A percentile compares a stretch with the other conserved stretches of the same genome.
These are phyloP conservation scores for Hyaloscypha bicolor DNA, from an alignment of 495 filamentous ascomycete genomes.

Conservation along the genomic window DNA sequence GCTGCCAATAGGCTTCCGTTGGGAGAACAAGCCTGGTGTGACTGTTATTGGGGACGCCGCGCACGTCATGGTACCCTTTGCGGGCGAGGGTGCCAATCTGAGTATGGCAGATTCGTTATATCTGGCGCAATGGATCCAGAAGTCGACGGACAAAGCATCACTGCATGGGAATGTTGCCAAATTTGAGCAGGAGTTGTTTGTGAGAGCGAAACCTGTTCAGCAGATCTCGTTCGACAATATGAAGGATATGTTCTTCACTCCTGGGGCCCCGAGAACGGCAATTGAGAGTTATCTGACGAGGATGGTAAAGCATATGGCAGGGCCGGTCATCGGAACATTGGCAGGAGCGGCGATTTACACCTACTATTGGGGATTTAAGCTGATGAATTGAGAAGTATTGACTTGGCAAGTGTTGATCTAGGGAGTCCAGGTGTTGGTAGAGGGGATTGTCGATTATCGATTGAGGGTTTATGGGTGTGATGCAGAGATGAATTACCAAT, in stretches of 20 bases:
- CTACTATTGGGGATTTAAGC: neutral
- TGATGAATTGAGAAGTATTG: neutral
- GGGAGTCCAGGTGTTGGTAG: no score
- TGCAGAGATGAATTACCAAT: no score
- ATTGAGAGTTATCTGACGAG: conserved; percentile 33
- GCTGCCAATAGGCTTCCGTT: conserved; percentile 53
- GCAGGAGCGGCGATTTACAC: neutral
- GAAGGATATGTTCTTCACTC: conserved; percentile 32
- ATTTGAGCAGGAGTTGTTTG: conserved; percentile 35
- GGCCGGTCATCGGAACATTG: neutral
- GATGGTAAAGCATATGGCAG: conserved; percentile 6
- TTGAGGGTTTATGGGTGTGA: no score
- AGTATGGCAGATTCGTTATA: conserved; percentile 60
- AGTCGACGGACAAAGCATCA: neutral
- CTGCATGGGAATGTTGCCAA: conserved; percentile 25
- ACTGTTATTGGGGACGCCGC: conserved; percentile 66
- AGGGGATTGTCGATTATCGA: no score
- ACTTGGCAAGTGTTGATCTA: no score
- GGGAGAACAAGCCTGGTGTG: conserved; percentile 48
- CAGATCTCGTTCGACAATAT: conserved; percentile 32
- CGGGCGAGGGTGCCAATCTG: conserved; percentile 61
- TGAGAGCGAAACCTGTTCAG: conserved; percentile 20
- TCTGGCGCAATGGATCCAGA: conserved; percentile 40
- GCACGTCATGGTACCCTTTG: conserved; percentile 63
- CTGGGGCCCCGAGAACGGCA: conserved; percentile 27